Evolutionary conservation across 2,329 filamentous ascomycete genomes (phyloP).

Genomic region (Neoscytalidium dimidiatum): DNA sequence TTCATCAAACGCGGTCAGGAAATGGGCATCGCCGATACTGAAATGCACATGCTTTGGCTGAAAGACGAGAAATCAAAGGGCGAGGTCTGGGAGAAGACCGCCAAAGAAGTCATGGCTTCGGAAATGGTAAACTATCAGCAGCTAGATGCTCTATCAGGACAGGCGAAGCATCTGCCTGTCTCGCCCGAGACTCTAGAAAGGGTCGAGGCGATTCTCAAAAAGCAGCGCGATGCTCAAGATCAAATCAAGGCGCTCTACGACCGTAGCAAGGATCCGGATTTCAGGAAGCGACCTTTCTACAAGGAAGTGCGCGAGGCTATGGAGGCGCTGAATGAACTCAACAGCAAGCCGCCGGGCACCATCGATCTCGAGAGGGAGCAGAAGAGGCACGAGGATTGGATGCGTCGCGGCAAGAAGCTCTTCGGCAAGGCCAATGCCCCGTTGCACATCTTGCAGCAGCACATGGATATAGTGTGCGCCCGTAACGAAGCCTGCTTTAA

Average conservation of each 20-base stretch:
- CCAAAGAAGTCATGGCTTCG: slow-evolving; percentile 87
- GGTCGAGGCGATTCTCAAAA: slow-evolving; percentile 90
- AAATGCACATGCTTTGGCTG: slow-evolving; percentile 76
- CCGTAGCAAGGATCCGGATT: slow-evolving; percentile 72
- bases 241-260: slow-evolving; percentile 82
- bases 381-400: slow-evolving; percentile 97
- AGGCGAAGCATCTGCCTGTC: slow-evolving; percentile 79
- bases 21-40: slow-evolving; percentile 75
- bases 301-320: slow-evolving; percentile 87
- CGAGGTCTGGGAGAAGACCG: slow-evolving; percentile 88
- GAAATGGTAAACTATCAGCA: slow-evolving; percentile 93
- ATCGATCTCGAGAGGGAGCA: slow-evolving; percentile 92
- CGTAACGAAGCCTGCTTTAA: slow-evolving; percentile 93
- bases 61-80: slow-evolving; percentile 75
- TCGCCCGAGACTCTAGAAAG: slow-evolving; percentile 75
- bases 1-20: slow-evolving; percentile 77
- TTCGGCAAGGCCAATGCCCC: slow-evolving; percentile 98
- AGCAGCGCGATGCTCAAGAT: slow-evolving; percentile 90
- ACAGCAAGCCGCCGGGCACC: slow-evolving; percentile 88
- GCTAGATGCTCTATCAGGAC: slow-evolving; percentile 83
- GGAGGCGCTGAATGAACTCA: slow-evolving; percentile 82
- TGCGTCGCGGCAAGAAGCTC: slow-evolving; percentile 95
- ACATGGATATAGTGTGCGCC: slow-evolving; percentile 90
- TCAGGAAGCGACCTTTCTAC: slow-evolving; percentile 81
- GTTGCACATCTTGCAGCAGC: slow-evolving; percentile 89